Evolutionary conservation across 257 asterid genomes (phyloP).

Genomic region (Euphrasia confusa): DNA sequence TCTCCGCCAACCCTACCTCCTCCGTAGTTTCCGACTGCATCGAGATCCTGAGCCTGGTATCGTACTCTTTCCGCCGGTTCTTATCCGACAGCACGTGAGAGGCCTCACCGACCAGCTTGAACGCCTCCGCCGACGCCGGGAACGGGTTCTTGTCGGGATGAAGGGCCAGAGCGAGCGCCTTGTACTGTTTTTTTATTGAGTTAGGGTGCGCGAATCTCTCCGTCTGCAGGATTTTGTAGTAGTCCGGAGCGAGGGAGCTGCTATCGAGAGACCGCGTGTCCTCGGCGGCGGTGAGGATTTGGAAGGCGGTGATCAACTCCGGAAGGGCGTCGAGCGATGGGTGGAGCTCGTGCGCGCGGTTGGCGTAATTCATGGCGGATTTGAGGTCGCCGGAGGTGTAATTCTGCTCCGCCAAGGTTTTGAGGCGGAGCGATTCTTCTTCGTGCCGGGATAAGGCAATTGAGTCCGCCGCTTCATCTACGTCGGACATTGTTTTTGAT

Average conservation of each 20-base stretch:
- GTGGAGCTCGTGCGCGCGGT: slow-evolving; percentile 53
- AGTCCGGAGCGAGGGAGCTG: slow-evolving; percentile 40
- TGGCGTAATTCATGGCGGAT: slow-evolving; percentile 61
- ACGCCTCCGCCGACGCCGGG: slow-evolving; percentile 68
- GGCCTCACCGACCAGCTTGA: slow-evolving; percentile 79
- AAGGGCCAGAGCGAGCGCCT: slow-evolving; percentile 60
- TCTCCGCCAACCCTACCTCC: slow-evolving; percentile 31
- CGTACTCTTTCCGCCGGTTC: slow-evolving; percentile 70
- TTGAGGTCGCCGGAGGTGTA: slow-evolving; percentile 53
- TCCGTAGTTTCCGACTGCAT: slow-evolving; percentile 55
- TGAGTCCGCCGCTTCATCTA: slow-evolving; percentile 15
- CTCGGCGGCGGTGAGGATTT: slow-evolving; percentile 45
- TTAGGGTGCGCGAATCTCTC: slow-evolving; percentile 64
- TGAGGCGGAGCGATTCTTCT: slow-evolving; percentile 51
- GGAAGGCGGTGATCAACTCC: slow-evolving; percentile 59
- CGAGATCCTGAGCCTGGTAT: slow-evolving; percentile 53
- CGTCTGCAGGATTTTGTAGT: slow-evolving; percentile 60
- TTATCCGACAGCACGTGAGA: slow-evolving; percentile 66
- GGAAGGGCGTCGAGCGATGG: slow-evolving; percentile 52
- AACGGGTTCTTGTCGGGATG: slow-evolving; percentile 79
- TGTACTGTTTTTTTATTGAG: slow-evolving; percentile 67
- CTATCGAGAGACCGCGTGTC: slow-evolving; percentile 19
- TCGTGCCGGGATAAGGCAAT: slow-evolving; percentile 17
- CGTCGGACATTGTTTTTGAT: slow-evolving; percentile 29
- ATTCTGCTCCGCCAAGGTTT: slow-evolving; percentile 49